Evolutionary conservation across 2,329 filamentous ascomycete species (phyloP), one percentile per base, ranked within the genome.

Genomic region (Epichloe gansuensis): DNA sequence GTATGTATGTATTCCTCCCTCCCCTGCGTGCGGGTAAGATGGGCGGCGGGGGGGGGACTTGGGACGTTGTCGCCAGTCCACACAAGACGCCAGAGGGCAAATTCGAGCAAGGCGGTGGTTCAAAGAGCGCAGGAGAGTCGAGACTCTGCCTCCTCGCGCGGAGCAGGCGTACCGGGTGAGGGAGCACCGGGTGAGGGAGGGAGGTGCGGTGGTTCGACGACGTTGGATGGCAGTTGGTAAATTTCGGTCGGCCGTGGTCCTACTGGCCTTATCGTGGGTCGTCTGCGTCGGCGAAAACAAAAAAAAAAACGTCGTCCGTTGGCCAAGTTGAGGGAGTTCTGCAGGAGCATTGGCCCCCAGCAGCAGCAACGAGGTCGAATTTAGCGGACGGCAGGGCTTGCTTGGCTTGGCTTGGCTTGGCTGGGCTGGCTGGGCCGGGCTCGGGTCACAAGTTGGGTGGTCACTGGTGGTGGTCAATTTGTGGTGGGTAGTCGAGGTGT

Each of bases 251-350:
- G 45, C 13, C 31, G 35, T 38, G 41, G 49, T 50, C 41, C 49
- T 31, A 38, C 40, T 50, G 41, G 31, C n/a, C 40, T 39, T 44
- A 44, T 44, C 41, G 48, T 50, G 40, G 27, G 31, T 50, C 41
- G 21, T 50, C 48, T 46, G 23, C 27, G 49, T 51, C 41, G 41
- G 49, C 40, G 49, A 23, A 40, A 51, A 38, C 35, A 46, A 51
- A 21, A 21, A 17, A 17, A 21, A 21, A 51, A 47, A 47, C 42
- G 43, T 47, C 15, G 49, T 36, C 17, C 42, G 49, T 42, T 21
- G 49, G 25, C 47, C 47, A 48, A 31, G 46, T 36, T 27, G 48
- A 50, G 40, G 25, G 31, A 41, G 39, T 49, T 49, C 47, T 35
- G 47, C 47, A 42, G 47, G 47, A 49, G 27, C 25, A 49, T 17